Evolutionary conservation across 2,329 filamentous ascomycete genomes (phyloP).

Genomic region (Botrytis medusae): DNA sequence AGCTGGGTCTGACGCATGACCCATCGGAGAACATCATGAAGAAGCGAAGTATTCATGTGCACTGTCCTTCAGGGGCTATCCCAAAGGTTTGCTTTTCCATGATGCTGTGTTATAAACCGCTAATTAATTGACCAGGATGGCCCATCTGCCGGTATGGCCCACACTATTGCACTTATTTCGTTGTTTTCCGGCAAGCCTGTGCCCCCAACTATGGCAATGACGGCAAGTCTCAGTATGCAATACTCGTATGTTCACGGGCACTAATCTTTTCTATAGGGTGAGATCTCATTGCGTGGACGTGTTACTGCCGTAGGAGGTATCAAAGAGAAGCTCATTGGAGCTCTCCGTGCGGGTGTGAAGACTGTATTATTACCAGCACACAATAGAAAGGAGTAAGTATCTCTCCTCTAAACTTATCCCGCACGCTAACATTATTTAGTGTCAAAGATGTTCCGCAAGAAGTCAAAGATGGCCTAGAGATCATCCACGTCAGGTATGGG

Average conservation of each 20-base stretch:
- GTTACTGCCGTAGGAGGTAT: conserved; percentile 95
- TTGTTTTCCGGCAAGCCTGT: conserved; percentile 85
- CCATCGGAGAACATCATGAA: conserved; percentile 93
- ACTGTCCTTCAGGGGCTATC: conserved; percentile 91
- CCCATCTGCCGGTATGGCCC: conserved; percentile 82
- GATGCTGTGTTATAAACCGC: conserved; percentile 17
- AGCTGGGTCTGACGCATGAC: conserved; percentile 78
- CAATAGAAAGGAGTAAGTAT: conserved; percentile 74
- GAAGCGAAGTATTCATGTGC: conserved; percentile 88
- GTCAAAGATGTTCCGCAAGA: conserved; percentile 86
- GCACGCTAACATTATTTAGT: conserved; percentile 33
- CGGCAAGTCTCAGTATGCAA: conserved; percentile 51
- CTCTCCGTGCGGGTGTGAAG: conserved; percentile 89
- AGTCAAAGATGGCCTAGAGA: conserved; percentile 82
- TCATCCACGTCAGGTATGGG: conserved; percentile 81
- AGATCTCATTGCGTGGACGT: conserved; percentile 78
- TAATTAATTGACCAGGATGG: conserved; percentile 63
- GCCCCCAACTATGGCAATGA: conserved; percentile 94
- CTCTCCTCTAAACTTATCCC: background rate
- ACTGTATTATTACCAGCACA: conserved; percentile 84
- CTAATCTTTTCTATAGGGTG: conserved; percentile 44
- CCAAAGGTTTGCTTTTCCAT: conserved; percentile 77
- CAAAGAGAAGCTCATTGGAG: conserved; percentile 97
- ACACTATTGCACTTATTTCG: conserved; percentile 89
- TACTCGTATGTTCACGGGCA: conserved; percentile 20